These are phyloP conservation scores for Aspergillus sp. DNA, from an alignment of 2,329 filamentous ascomycete genomes.

Conservation along the genomic window DNA sequence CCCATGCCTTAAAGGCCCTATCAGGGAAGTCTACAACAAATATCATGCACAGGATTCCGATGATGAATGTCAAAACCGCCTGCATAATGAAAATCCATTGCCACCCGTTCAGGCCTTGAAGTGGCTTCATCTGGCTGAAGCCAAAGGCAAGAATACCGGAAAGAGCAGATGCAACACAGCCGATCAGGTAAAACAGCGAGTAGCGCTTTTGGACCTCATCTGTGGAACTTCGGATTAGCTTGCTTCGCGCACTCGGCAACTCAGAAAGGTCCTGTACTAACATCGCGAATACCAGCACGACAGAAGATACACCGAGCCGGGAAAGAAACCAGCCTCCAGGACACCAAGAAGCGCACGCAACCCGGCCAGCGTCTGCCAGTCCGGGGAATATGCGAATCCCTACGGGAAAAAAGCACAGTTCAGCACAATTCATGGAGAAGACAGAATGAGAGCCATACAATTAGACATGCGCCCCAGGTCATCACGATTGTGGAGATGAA, in stretches of 20 bases:
- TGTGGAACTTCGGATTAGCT: constrained; percentile 10
- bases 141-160: constrained; percentile 48
- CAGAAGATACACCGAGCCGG: constrained; percentile 69
- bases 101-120: constrained; percentile 48
- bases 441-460: constrained; percentile 18
- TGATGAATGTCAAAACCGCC: constrained; percentile 38
- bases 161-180: constrained; percentile 48
- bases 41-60: constrained; percentile 30
- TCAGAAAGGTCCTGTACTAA: constrained; percentile 11
- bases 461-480: constrained; percentile 28
- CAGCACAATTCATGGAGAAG: background rate
- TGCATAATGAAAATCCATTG: constrained; percentile 60
- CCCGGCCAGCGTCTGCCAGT: constrained; percentile 28
- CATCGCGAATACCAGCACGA: constrained; percentile 67
- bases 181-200: constrained; percentile 52
- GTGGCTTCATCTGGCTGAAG: constrained; percentile 43
- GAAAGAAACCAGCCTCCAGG: constrained; percentile 59
- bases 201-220: constrained; percentile 36
- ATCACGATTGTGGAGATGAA: constrained; percentile 29
- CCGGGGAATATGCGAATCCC: constrained; percentile 30
- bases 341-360: constrained; percentile 27
- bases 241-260: background rate
- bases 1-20: constrained; percentile 29
- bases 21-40: constrained; percentile 42
- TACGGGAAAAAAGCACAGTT: background rate